Base-by-base conservation (phyloP, 2,329 filamentous ascomycete species). In the Fusarium anguioides region DNA sequence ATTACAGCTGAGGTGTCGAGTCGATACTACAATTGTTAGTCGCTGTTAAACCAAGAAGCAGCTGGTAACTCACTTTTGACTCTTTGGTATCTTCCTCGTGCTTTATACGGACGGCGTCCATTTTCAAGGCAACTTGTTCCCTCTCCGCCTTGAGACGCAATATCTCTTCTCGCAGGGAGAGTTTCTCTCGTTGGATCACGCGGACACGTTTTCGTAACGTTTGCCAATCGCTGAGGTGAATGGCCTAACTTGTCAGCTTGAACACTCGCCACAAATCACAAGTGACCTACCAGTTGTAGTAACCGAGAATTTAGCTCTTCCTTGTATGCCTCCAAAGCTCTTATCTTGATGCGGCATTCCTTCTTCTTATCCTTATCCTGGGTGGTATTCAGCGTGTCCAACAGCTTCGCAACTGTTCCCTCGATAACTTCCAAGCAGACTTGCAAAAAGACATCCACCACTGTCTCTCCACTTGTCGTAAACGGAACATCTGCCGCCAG, bases 371-470 rank as follows among this genome's bases (percentile, higher is more conserved):
- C 79, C 15, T 80, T 69, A 26, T 84, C 81, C 23, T 82, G 81
- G 3, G 81, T 81, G 6, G 69, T 74, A 1, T 58, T 53, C 6
- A 72, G 48, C 11, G 80, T 77, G 29, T 84, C 80, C 40, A 82
- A 77, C 3, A 88, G 74, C 45, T 82, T 82, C 2, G 78, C 77
- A 29, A 89, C 73, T 15, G 80, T 83, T 4, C 80, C 77, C n/a
- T 81, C 81, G 20, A 89, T 79, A 29, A 89, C 81, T 70, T 90
- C 87, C 31, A 87, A 83, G 71, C 86, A 90, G 15, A 89, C 81
- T 64, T 89, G 84, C 8, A 84, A 81, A 35, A 91, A 79, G 3
- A 90, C 87, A 67, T 91, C 88, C 4, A 90, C 80, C 0, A 85
- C 81, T 45, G 87, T 91, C 66, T 89, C 87, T 42, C 86, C 86